Evolutionary conservation across 2,329 filamentous ascomycete genomes (phyloP), one percentile per base, ranked within the genome.

Genomic region (Neonectria hederae): DNA sequence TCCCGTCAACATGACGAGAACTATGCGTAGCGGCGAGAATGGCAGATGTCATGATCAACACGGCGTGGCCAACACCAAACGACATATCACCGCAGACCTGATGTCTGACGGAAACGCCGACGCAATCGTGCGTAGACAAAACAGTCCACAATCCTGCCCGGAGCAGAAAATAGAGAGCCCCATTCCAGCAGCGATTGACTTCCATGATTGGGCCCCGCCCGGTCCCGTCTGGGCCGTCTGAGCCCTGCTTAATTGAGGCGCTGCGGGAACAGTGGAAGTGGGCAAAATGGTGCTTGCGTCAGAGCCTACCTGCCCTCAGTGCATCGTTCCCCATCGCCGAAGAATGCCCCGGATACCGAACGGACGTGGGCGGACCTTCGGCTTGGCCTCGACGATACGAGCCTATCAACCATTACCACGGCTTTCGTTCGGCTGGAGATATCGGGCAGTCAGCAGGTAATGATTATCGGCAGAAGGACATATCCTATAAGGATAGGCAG

Each of bases 271-370:
- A 53, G 53, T 56, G 63, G 28, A 43, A 49, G 38, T 52, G 55
- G 43, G 51, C 59, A 54, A 54, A 54, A 60, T 30, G 42, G 42
- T 53, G 69, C 66, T 72, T 72, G 68, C 66, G 69, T 72, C 68
- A 72, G 68, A 68, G 55, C 38, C 49, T 63, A n/a, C n/a, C n/a
- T 51, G 45, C 54, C 35, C 56, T n/a, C 69, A 64, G 52, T 54
- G 30, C 53, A 55, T 59, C 43, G n/a, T 60, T 59, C 40, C 58
- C 62, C 70, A 72, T 70, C 67, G 63, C 70, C 69, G 70, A 73
- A 56, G 43, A 66, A 52, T 58, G 60, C 61, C 69, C 71, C 70
- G 71, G 71, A 71, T 62, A 73, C 71, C 71, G 71, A 73, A 70
- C 71, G 70, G 70, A 73, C 61, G 38, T 53, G 65, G 57, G 62